Base-by-base conservation (phyloP, 129 eudicot species). In the Apium graveolens region DNA sequence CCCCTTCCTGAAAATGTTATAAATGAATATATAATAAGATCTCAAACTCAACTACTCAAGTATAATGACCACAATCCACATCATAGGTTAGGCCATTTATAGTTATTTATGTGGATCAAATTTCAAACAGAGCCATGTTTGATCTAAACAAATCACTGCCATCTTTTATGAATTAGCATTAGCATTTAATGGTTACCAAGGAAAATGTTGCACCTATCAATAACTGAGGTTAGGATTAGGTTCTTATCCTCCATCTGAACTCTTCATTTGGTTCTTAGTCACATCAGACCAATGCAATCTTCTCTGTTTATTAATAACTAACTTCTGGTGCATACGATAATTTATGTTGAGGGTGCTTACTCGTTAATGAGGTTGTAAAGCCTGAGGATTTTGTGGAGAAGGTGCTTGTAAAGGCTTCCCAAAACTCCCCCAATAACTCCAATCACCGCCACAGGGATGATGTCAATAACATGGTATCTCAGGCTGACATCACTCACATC, bases 361-460 rank as follows among this genome's bases (percentile, higher is more conserved):
- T 86, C 87, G 46, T 92, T 95, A 46, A 95, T 86, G 78, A 87
- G 86, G 77, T 75, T 89, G 90, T 95, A 95, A 76, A 92, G 77
- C 68, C 90, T 84, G 83, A 95, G 92, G 76, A 95, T 85, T 82
- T 91, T 90, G 81, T 83, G 94, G 63, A 95, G 93, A 80, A 88
- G 73, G 76, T 88, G 75, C 78, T 90, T 95, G 84, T 92, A 92
- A 34, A 92, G 91, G 86, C 96, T 90, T 79, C 98, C 98, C 46
- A 95, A 79, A 83, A 95, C 78, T 45, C 98, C 98, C 14, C 98
- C 98, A 80, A 90, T 78, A 42, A 95, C 83, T 42, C 98, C 98
- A 49, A 95, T 88, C 3, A 88, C 79, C 72, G 75, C 82, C 6
- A 95, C 77, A 3, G 96, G 97, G 63, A 92, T 75, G 65, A 95